phyloP scores from a whole-genome alignment of 495 filamentous ascomycete species.

The Penicillium atrosanguineum region DNA sequence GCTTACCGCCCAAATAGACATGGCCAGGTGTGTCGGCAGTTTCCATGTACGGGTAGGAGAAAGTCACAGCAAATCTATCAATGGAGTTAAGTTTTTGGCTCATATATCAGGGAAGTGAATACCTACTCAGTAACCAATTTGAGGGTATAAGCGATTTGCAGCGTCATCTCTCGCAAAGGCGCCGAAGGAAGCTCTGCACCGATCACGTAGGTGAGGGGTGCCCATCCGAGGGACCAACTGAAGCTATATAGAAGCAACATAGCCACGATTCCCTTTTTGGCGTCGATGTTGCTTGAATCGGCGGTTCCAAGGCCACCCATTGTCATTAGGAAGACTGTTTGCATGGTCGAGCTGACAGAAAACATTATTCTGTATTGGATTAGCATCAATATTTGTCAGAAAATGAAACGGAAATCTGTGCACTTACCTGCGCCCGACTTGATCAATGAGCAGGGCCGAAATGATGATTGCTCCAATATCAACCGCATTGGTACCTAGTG shows the following conservation, averaged over 20 bases:
- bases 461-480: constrained; percentile 15
- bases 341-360: constrained; percentile 13
- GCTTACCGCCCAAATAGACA: constrained; percentile 20
- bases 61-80: constrained; percentile 23
- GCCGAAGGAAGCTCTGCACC: constrained; percentile 20
- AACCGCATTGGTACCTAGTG: constrained; percentile 15
- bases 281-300: constrained; percentile 6
- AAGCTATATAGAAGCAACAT: constrained; percentile 21
- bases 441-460: constrained; percentile 6
- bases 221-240: constrained; percentile 24
- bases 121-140: constrained; percentile 24
- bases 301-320: constrained; percentile 22
- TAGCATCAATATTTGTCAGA: too few species aligned
- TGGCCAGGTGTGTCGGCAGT: constrained; percentile 13
- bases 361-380: constrained; percentile 5
- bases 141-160: constrained; percentile 20
- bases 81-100: background rate
- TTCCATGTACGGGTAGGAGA: constrained; percentile 22
- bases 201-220: constrained; percentile 19
- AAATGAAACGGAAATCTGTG: background rate
- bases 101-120: background rate
- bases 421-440: constrained; percentile 14
- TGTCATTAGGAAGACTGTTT: constrained; percentile 16
- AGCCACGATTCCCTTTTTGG: constrained; percentile 19
- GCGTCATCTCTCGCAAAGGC: constrained; percentile 20